These are phyloP conservation scores for Rhynchospora breviuscula DNA, from an alignment of 176 grass and related monocot genomes.

Conservation along the genomic window DNA sequence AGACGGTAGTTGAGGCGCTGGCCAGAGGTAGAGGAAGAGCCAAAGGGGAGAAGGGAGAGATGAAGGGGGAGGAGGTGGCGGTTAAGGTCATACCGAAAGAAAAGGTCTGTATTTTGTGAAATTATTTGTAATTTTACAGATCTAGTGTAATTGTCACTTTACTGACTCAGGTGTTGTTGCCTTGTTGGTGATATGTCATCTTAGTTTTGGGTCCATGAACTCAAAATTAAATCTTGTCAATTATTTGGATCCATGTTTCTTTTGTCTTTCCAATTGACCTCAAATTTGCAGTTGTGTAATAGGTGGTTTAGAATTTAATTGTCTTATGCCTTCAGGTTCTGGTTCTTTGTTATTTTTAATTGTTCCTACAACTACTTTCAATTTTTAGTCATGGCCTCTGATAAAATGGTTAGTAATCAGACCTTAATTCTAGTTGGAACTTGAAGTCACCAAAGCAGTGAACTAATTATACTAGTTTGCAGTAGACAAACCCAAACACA, in stretches of 20 bases:
- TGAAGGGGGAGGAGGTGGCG: slow-evolving; percentile 91
- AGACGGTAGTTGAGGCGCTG: too few relatives aligned
- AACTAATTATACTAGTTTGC: background rate
- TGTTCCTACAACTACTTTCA: background rate
- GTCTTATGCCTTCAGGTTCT: slow-evolving; percentile 2
- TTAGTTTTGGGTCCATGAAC: background rate
- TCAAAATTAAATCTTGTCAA: background rate
- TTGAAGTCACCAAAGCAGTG: background rate
- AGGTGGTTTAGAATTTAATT: background rate
- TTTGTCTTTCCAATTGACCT: background rate
- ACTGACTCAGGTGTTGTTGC: background rate
- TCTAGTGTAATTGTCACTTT: background rate
- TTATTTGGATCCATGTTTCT: slow-evolving; percentile 6
- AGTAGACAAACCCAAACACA: background rate
- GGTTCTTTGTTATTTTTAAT: background rate
- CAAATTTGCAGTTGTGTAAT: background rate
- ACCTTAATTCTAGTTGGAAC: background rate
- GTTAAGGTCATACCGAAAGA: slow-evolving; percentile 96
- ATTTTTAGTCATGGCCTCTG: background rate
- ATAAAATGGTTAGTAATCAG: background rate
- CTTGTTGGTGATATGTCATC: background rate
- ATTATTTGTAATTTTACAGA: slow-evolving; percentile 20
- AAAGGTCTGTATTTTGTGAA: slow-evolving; percentile 52
- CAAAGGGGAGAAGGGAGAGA: slow-evolving; percentile 95
- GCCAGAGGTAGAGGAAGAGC: background rate